Conservation (phyloP, 2,329 filamentous ascomycete species). For the Alternaria viburni region DNA sequence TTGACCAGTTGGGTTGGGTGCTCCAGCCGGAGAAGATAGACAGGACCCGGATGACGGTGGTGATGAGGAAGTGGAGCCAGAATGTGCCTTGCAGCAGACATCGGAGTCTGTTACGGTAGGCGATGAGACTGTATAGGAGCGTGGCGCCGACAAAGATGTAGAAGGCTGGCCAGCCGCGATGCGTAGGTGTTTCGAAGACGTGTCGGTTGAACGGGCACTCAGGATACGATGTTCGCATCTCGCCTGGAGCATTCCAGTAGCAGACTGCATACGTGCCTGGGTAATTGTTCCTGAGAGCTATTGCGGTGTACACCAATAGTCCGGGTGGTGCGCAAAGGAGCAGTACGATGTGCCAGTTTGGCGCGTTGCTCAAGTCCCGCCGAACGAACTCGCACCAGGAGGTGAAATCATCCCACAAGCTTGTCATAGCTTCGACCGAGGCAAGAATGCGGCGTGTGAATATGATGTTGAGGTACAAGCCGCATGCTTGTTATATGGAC, state of each 20-base stretch:
- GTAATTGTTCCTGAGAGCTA: not conserved
- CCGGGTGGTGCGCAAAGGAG: not conserved
- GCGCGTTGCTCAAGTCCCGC: not conserved
- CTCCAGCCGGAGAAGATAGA: not conserved
- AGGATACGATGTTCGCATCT: not conserved
- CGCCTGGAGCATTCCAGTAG: not conserved
- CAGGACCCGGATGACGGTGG: not conserved
- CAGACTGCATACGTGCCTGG: not conserved
- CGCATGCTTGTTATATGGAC: not conserved
- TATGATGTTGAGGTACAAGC: not conserved
- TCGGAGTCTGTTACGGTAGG: not conserved
- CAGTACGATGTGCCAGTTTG: not conserved
- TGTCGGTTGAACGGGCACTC: not conserved
- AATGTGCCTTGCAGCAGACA: not conserved
- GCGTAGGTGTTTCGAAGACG: not conserved
- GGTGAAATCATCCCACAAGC: not conserved
- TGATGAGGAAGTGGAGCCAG: not conserved
- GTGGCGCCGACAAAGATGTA: not conserved
- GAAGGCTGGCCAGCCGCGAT: not conserved
- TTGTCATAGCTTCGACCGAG: not conserved
- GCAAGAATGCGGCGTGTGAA: not conserved
- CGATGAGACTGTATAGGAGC: not conserved
- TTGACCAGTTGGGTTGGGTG: not conserved
- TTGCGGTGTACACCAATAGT: not conserved
- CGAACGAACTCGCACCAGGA: not conserved